A percentile compares a stretch with the other conserved stretches of the same genome.
Evolutionary conservation across 495 filamentous ascomycete genomes (phyloP).

Genomic region (Penicillium cosmopolitanum): DNA sequence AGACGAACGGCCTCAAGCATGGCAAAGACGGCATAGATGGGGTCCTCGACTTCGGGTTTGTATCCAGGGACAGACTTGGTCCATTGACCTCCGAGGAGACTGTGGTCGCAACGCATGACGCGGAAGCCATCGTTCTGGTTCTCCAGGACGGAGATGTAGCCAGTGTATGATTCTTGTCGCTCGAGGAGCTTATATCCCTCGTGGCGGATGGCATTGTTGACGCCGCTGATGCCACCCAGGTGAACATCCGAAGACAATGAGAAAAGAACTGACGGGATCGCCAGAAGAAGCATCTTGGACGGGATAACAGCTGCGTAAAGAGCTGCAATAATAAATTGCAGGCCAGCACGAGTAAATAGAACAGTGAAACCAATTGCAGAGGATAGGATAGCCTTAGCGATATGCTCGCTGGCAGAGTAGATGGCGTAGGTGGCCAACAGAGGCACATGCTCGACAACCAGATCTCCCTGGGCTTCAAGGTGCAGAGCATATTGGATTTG

Average conservation of each 20-base stretch:
- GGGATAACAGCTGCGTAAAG: slow-evolving; percentile 68
- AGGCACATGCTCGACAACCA: slow-evolving; percentile 59
- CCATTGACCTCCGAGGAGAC: slow-evolving; percentile 95
- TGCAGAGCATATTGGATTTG: slow-evolving; percentile 60
- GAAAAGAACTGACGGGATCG: slow-evolving; percentile 72
- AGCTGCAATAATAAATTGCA: slow-evolving; percentile 67
- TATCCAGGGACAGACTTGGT: slow-evolving; percentile 35
- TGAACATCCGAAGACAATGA: slow-evolving; percentile 73
- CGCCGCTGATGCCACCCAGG: slow-evolving; percentile 52
- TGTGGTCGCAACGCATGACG: slow-evolving; percentile 91
- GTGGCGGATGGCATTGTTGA: slow-evolving; percentile 65
- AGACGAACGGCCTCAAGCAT: slow-evolving; percentile 91
- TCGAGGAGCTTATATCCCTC: slow-evolving; percentile 66
- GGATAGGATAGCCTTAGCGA: slow-evolving; percentile 54
- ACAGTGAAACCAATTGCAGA: slow-evolving; percentile 61
- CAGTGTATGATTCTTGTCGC: slow-evolving; percentile 81
- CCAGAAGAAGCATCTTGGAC: slow-evolving; percentile 64
- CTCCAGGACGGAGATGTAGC: slow-evolving; percentile 90
- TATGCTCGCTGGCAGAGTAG: slow-evolving; percentile 61
- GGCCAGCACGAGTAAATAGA: slow-evolving; percentile 68
- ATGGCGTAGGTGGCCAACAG: slow-evolving; percentile 64
- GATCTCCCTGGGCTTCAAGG: slow-evolving; percentile 56
- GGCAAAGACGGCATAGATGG: slow-evolving; percentile 89
- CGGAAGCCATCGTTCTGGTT: slow-evolving; percentile 70
- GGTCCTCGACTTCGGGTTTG: slow-evolving; percentile 66